phyloP scores from a whole-genome alignment of 2,329 filamentous ascomycete genomes.

The Fusarium torreyae region DNA sequence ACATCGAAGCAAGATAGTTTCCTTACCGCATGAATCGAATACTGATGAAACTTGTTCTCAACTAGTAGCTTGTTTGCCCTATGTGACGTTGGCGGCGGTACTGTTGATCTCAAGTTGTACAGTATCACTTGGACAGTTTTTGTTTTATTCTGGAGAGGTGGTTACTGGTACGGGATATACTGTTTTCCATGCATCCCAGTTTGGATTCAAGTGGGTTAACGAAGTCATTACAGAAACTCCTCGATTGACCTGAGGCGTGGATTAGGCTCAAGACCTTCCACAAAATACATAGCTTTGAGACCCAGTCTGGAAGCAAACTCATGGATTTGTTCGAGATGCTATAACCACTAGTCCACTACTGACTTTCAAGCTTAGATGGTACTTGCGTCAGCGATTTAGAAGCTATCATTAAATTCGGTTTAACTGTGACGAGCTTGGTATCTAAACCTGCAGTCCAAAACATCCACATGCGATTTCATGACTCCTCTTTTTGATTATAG shows the following conservation, averaged over 20 bases:
- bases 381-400: no score
- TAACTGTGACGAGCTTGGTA: no score
- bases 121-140: not conserved
- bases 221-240: not conserved
- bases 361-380: no score
- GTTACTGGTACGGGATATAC: not conserved
- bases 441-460: no score
- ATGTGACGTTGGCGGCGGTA: not conserved
- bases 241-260: not conserved
- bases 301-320: not conserved
- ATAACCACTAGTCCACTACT: no score
- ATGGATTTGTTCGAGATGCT: not conserved
- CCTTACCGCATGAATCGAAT: no score
- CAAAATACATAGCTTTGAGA: not conserved
- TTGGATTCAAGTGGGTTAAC: not conserved
- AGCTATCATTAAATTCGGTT: no score
- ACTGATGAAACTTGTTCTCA: no score
- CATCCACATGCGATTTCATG: no score
- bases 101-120: not conserved
- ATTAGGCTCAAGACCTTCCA: not conserved
- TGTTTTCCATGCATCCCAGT: not conserved
- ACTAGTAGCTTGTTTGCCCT: no score
- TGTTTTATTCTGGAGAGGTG: not conserved
- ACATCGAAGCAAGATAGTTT: not conserved
- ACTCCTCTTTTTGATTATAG: no score